phyloP scores from a whole-genome alignment of 306 rosid genomes.

The Myrica gale region DNA sequence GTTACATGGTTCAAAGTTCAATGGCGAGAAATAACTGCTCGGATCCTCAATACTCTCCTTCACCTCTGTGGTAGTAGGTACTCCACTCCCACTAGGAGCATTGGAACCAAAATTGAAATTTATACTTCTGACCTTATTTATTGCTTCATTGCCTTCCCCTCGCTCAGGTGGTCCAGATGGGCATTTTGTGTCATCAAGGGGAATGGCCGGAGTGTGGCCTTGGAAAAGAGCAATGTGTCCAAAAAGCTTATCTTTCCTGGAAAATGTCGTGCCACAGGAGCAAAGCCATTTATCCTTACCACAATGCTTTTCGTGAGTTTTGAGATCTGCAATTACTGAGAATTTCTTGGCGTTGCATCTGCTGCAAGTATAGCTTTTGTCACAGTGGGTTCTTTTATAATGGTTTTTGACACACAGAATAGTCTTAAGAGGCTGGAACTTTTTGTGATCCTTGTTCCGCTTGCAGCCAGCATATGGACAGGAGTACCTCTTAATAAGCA shows the following conservation, averaged over 20 bases:
- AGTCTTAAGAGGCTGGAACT: slow-evolving; percentile 92
- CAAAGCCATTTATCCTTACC: slow-evolving; percentile 99
- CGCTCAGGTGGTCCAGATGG: slow-evolving; percentile 36
- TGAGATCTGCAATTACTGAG: slow-evolving; percentile 95
- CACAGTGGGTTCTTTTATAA: slow-evolving; percentile 98
- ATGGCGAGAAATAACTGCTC: slow-evolving; percentile 63
- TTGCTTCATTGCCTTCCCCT: slow-evolving; percentile 43
- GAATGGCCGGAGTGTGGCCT: slow-evolving; percentile 97
- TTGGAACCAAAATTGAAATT: slow-evolving; percentile 61
- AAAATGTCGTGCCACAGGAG: slow-evolving; percentile 99
- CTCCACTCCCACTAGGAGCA: slow-evolving; percentile 40
- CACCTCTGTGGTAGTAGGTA: slow-evolving; percentile 48
- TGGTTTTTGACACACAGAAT: slow-evolving; percentile 96
- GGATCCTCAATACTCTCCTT: slow-evolving; percentile 77
- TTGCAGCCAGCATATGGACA: slow-evolving; percentile 93
- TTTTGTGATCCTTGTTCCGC: slow-evolving; percentile 92
- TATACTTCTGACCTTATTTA: slow-evolving; percentile 40
- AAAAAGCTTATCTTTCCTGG: slow-evolving; percentile 98
- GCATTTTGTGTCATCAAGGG: slow-evolving; percentile 65
- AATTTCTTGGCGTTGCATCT: slow-evolving; percentile 91
- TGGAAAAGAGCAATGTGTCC: slow-evolving; percentile 97
- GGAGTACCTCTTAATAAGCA: slow-evolving; percentile 86
- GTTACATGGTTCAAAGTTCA: slow-evolving; percentile 74
- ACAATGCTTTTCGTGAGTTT: slow-evolving; percentile 98
- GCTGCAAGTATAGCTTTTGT: slow-evolving; percentile 94